phyloP scores from a whole-genome alignment of 2,329 filamentous ascomycete genomes.

The Cladosporium cucumerinum region DNA sequence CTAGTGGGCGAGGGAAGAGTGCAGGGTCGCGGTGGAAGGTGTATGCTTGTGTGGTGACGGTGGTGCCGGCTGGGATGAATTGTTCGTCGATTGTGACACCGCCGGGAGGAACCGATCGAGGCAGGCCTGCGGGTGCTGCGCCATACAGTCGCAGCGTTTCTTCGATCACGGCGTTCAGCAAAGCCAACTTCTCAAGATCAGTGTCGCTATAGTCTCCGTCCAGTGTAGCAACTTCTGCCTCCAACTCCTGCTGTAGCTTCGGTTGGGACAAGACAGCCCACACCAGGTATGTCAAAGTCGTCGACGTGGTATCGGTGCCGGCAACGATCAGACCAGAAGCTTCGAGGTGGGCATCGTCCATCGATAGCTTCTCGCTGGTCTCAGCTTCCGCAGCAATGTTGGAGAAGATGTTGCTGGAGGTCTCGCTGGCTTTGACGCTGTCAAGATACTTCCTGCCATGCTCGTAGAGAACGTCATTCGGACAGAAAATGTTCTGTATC shows the following conservation, averaged over 20 bases:
- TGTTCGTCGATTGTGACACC: background rate
- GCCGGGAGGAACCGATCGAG: constrained; percentile 8
- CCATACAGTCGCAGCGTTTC: constrained; percentile 26
- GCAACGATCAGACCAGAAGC: constrained; percentile 45
- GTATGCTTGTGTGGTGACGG: constrained; percentile 22
- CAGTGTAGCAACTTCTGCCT: constrained; percentile 27
- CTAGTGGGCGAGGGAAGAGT: constrained; percentile 22
- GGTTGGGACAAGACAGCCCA: constrained; percentile 30
- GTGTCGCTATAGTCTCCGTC: constrained; percentile 19
- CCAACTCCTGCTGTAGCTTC: constrained; percentile 21
- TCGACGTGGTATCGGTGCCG: constrained; percentile 43
- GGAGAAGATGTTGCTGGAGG: constrained; percentile 28
- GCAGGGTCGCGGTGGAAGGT: constrained; percentile 25
- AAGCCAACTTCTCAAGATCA: constrained; percentile 18
- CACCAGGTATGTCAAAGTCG: constrained; percentile 31
- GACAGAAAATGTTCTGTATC: constrained; percentile 23
- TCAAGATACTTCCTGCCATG: constrained; percentile 26
- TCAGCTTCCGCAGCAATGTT: constrained; percentile 29
- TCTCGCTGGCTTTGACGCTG: constrained; percentile 23
- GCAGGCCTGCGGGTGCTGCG: constrained; percentile 23
- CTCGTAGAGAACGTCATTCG: constrained; percentile 21
- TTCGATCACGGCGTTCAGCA: constrained; percentile 19
- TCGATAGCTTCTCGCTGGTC: constrained; percentile 21
- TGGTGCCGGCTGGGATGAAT: constrained; percentile 22
- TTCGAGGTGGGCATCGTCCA: constrained; percentile 32